Percentiles rank a stretch among this genome's conserved stretches.
These are phyloP conservation scores for Colletotrichum incanum DNA, from an alignment of 2,329 filamentous ascomycete species.

Conservation along the genomic window DNA sequence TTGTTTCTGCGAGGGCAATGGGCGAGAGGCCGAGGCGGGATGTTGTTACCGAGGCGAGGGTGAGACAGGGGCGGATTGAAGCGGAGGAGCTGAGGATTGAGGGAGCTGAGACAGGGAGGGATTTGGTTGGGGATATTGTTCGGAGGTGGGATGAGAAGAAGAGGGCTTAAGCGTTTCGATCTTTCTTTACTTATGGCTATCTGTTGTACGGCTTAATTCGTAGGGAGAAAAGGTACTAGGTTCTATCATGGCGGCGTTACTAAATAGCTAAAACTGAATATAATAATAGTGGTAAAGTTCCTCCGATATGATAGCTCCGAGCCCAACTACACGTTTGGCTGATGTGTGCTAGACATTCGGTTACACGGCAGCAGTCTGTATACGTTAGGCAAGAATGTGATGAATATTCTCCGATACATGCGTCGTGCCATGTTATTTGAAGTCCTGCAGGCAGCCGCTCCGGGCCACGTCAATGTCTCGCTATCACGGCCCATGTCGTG, in stretches of 20 bases:
- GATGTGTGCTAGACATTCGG: background rate
- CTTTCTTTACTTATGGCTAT: background rate
- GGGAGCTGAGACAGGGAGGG: conserved; percentile 8
- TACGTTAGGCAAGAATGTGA: background rate
- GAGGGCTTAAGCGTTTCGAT: background rate
- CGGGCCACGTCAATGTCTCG: background rate
- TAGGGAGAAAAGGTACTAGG: background rate
- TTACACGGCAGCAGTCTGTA: conserved; percentile 6
- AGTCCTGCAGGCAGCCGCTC: background rate
- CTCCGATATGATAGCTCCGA: background rate
- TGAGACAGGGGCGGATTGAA: conserved; percentile 27
- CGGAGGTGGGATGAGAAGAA: conserved; percentile 29
- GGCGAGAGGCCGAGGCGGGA: conserved; percentile 30
- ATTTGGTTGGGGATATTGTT: conserved; percentile 18
- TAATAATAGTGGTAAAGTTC: background rate
- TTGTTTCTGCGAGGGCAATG: conserved; percentile 14
- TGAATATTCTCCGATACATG: conserved; percentile 32
- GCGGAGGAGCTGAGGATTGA: conserved; percentile 13
- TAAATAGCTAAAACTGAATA: no score
- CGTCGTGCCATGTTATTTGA: background rate
- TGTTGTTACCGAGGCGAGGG: conserved; percentile 35
- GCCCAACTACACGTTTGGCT: no score
- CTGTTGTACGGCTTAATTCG: background rate
- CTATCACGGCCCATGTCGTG: background rate
- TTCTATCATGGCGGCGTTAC: background rate